phyloP scores from a whole-genome alignment of 1,284 basidiomycete genomes.

The Tylopilus sp. region DNA sequence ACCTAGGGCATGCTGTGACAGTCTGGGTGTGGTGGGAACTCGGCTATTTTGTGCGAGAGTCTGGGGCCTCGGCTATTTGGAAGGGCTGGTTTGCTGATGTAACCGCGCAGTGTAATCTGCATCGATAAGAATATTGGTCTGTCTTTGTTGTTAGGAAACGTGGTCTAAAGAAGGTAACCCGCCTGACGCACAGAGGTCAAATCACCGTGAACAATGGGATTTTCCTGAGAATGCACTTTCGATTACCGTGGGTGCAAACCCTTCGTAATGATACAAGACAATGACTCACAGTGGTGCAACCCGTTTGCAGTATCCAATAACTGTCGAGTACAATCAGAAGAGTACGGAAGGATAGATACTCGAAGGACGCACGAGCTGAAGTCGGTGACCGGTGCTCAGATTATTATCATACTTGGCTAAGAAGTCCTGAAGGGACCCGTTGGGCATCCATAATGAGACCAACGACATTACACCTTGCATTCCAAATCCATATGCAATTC shows the following conservation, averaged over 20 bases:
- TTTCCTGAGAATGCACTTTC: constrained; percentile 5
- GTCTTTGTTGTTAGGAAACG: background rate
- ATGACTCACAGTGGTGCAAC: constrained; percentile 5
- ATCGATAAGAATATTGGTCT: constrained; percentile 14
- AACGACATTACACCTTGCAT: constrained; percentile 18
- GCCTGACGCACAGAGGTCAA: background rate
- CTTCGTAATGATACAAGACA: background rate
- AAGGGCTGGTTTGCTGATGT: no score
- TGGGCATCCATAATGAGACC: constrained; percentile 32
- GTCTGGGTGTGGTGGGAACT: no score
- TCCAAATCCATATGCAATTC: constrained; percentile 27
- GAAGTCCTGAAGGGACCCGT: background rate
- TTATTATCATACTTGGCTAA: background rate
- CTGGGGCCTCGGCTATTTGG: no score
- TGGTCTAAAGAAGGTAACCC: no score
- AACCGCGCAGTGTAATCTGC: background rate
- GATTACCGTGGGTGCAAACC: background rate
- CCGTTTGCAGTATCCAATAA: constrained; percentile 6
- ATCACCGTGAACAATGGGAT: constrained; percentile 2
- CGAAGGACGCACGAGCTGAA: constrained; percentile 9
- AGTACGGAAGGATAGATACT: background rate
- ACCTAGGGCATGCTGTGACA: no score
- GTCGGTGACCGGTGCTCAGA: background rate
- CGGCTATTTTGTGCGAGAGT: no score
- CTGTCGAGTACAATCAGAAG: background rate